phyloP scores from a whole-genome alignment of 2,329 filamentous ascomycete genomes.

The Phyllosticta citriasiana region DNA sequence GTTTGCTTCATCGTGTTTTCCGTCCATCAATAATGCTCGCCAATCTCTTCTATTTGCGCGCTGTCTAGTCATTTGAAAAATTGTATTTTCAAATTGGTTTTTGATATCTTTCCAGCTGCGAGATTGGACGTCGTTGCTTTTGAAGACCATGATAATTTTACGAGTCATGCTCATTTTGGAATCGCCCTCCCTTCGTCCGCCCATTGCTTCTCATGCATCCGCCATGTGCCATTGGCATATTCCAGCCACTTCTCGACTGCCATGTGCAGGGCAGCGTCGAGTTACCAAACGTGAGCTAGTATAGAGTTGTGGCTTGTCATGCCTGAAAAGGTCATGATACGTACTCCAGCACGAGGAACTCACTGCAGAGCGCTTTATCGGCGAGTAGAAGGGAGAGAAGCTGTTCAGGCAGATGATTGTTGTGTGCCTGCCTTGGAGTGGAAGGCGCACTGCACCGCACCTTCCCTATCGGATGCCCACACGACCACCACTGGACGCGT shows the following conservation, averaged over 20 bases:
- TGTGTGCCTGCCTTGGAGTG: neutral
- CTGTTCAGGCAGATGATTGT: neutral
- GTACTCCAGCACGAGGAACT: neutral
- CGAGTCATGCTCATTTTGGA: neutral
- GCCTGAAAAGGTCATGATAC: neutral
- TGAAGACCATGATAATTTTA: neutral
- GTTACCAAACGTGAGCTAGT: neutral
- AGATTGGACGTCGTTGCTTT: neutral
- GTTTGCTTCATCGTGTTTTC: neutral
- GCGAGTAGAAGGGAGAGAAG: neutral
- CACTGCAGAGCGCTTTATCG: neutral
- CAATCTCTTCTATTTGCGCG: neutral
- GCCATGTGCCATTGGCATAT: neutral
- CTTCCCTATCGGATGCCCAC: neutral
- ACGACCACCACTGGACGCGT: neutral
- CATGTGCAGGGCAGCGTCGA: too few species aligned
- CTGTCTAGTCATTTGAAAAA: neutral
- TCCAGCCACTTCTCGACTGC: too few species aligned
- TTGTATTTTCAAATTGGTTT: neutral
- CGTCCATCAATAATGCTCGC: neutral
- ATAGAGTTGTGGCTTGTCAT: neutral
- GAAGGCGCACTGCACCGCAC: neutral
- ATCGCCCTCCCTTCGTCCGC: neutral
- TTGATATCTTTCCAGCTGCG: neutral
- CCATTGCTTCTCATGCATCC: neutral